Base-by-base conservation (phyloP, 2,329 filamentous ascomycete genomes). In the Xylariales sp. region DNA sequence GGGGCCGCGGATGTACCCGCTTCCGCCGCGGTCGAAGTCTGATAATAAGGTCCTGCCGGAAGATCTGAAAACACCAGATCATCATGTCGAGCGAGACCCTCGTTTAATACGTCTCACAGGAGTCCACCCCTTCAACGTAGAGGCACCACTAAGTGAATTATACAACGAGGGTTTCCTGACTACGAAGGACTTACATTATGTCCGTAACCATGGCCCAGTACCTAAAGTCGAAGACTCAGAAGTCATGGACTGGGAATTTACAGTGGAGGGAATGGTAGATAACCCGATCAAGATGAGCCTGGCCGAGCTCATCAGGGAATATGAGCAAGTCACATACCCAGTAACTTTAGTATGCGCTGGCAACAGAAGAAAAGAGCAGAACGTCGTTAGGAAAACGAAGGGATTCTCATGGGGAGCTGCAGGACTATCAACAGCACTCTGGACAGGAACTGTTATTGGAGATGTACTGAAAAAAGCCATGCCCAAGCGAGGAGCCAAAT, bases 331-430 rank as follows among this genome's bases (percentile, higher is more conserved):
- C 19, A 95, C 89, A 3, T 86, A 86, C 44, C 90, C 90, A 0
- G 75, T 96, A 45, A 95, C 90, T 0, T 75, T 96, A 2, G 89
- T 95, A 16, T 96, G 90, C 60, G 90, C 90, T 4, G 90, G 90
- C 1, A 96, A 96, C 61, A 76, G 90, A 45, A 78, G 90, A 22
- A 95, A 95, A 65, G 90, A 96, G 63, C 90, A 95, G 58, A 96
- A 96, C 52, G 73, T 88, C 38, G 86, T 95, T 3, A 76, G 88
- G 12, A 95, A 95, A 61, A 88, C 86, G 1, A 94, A 95, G 54
- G 90, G 90, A 0, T 96, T 96, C 65, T 95, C 88, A 2, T 96
- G 90, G 90, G 90, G 90, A 25, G 73, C 90, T 1, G 89, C 87
- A 4, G 90, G 89, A 18, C 61, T 96, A 5, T 94, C 88, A 0